These are phyloP conservation scores for Allantophomopsis lycopodina DNA, from an alignment of 2,329 filamentous ascomycete genomes.

Conservation along the genomic window DNA sequence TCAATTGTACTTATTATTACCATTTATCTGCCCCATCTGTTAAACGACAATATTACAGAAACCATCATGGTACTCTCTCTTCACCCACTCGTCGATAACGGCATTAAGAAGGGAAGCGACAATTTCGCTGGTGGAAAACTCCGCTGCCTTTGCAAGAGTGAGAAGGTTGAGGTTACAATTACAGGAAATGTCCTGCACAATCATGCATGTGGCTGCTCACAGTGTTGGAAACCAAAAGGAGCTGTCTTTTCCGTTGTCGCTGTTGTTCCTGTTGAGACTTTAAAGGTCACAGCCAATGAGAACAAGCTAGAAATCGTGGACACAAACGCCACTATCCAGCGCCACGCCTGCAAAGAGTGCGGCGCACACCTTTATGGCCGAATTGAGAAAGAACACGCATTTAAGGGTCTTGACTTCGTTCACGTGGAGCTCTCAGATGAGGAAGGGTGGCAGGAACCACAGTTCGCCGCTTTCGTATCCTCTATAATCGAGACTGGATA, in stretches of 20 bases:
- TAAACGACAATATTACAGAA: neutral
- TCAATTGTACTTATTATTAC: too few relatives aligned
- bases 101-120: conserved; percentile 38
- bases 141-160: conserved; percentile 40
- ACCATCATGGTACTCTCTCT: conserved; percentile 27
- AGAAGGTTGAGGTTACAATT: conserved; percentile 44
- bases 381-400: conserved; percentile 50
- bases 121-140: conserved; percentile 46
- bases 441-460: conserved; percentile 58
- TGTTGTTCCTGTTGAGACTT: conserved; percentile 39
- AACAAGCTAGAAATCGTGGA: conserved; percentile 45
- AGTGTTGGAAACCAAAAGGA: conserved; percentile 56
- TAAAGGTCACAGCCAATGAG: conserved; percentile 41
- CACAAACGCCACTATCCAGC: conserved; percentile 39
- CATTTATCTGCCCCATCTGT: too few relatives aligned
- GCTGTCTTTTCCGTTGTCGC: conserved; percentile 51
- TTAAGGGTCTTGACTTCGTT: conserved; percentile 58
- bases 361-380: conserved; percentile 50
- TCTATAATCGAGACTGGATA: conserved; percentile 58
- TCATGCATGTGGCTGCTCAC: conserved; percentile 58
- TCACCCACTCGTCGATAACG: conserved; percentile 50
- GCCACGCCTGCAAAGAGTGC: conserved; percentile 45
- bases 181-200: conserved; percentile 48
- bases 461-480: conserved; percentile 56
- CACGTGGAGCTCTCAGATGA: conserved; percentile 45